Base-by-base conservation (phyloP, 2,329 filamentous ascomycete species). In the Penicillium expansum region DNA sequence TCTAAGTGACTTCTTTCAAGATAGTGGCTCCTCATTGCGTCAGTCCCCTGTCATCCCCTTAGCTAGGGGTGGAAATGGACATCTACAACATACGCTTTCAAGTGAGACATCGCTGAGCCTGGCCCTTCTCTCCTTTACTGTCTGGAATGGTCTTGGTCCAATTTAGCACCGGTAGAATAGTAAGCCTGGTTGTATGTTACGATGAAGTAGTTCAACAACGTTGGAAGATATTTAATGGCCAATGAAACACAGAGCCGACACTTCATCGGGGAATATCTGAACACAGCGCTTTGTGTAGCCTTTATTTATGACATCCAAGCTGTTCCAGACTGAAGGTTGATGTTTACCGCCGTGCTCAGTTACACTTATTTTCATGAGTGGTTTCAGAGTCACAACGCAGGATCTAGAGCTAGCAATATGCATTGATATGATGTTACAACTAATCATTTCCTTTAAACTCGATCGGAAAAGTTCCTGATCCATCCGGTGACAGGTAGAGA, bases 271-370 rank as follows among this genome's bases (percentile, higher is more conserved):
- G 43, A 4, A 20, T 54, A 48, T 54, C 22, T n/a, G 16, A 8
- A 30, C 41, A 52, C 27, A n/a, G 20, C 9, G 10, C n/a, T 33
- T 32, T 43, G 45, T 55, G 52, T 52, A 56, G 18, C 48, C 11
- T 47, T 30, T 30, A 33, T 5, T 35, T 29, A 47, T 47, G 27
- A 22, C 22, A 52, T 35, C 35, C 27, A 45, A 38, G 6, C n/a
- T 13, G 22, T 43, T 33, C 37, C 22, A 43, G 37, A 14, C 30
- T 38, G 52, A 8, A 42, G 32, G 11, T 33, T 18, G 20, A 52
- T 22, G 20, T 30, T 41, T 9, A 47, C 24, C 18, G 8, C 38
- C 13, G 20, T 9, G 1, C 5, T 39, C 14, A 33, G 54, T 56
- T 37, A 56, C 27, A 48, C 51, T 38, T 18, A 47, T 14, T 47